These are phyloP conservation scores for Ogataea methylovora DNA, from an alignment of 805 yeast genomes.

Conservation along the genomic window DNA sequence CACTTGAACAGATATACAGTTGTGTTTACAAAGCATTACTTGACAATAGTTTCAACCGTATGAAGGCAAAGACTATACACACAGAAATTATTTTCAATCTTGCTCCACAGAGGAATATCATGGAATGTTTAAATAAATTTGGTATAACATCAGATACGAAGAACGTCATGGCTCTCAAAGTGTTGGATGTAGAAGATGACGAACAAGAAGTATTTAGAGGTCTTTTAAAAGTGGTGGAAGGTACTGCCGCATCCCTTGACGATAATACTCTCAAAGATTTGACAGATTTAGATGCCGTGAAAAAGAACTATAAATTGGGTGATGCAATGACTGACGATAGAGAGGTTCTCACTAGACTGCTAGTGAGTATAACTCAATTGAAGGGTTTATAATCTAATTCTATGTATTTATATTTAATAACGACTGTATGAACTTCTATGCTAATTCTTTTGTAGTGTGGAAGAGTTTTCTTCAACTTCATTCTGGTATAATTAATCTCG, in stretches of 20 bases:
- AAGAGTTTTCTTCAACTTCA: too few relatives aligned
- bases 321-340: slow-evolving; percentile 9
- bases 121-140: slow-evolving; percentile 63
- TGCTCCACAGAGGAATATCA: slow-evolving; percentile 63
- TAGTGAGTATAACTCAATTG: slow-evolving; percentile 21
- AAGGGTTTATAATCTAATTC: slow-evolving; percentile 15
- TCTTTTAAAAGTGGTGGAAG: slow-evolving; percentile 20
- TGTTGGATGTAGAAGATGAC: slow-evolving; percentile 21
- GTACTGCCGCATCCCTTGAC: slow-evolving; percentile 25
- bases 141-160: slow-evolving; percentile 51
- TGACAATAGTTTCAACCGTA: slow-evolving; percentile 38
- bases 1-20: slow-evolving; percentile 53
- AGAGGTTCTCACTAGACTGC: slow-evolving; percentile 13
- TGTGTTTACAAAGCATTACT: slow-evolving; percentile 54
- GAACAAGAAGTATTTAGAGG: slow-evolving; percentile 12
- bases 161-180: slow-evolving; percentile 44
- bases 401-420: too few relatives aligned
- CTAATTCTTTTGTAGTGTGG: too few relatives aligned
- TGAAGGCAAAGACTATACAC: slow-evolving; percentile 59
- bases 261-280: slow-evolving; percentile 24
- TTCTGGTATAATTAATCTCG: too few relatives aligned
- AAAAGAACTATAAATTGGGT: slow-evolving; percentile 20
- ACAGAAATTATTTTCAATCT: slow-evolving; percentile 66
- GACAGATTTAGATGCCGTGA: slow-evolving; percentile 22
- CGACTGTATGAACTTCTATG: too few relatives aligned